Conservation (phyloP, 2,329 filamentous ascomycete species). For the Trichoderma semiorbis region DNA sequence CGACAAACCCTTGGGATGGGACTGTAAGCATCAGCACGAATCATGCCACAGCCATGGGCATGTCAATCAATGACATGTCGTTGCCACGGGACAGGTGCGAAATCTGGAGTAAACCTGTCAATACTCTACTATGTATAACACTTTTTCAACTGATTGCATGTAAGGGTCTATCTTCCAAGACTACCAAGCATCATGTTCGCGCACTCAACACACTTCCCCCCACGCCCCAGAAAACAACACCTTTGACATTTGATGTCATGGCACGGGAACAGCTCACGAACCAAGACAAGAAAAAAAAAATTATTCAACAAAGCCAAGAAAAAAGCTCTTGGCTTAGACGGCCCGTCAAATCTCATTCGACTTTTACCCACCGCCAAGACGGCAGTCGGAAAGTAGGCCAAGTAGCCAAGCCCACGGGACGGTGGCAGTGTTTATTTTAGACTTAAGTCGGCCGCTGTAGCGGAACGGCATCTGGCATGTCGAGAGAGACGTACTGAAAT, state of each 20-base stretch:
- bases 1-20: not conserved
- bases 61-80: not conserved
- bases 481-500: not conserved
- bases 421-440: slow-evolving; percentile 20
- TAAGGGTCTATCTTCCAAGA: not conserved
- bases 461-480: not conserved
- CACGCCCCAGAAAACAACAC: not conserved
- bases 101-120: not conserved
- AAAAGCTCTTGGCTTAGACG: not conserved
- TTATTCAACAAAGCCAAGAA: not conserved
- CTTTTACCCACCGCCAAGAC: slow-evolving; percentile 13
- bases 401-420: slow-evolving; percentile 15
- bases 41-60: not conserved
- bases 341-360: not conserved
- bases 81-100: not conserved
- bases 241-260: not conserved
- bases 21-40: not conserved
- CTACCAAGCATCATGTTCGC: not conserved
- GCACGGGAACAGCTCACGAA: not conserved
- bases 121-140: not conserved
- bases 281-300: not conserved
- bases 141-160: not conserved
- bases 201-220: not conserved
- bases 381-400: slow-evolving; percentile 11
- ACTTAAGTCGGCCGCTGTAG: not conserved